Evolutionary conservation across 108 stramenopile genomes (phyloP), one percentile per base, ranked within the genome.

Genomic region (Skeletonema marinoi): DNA sequence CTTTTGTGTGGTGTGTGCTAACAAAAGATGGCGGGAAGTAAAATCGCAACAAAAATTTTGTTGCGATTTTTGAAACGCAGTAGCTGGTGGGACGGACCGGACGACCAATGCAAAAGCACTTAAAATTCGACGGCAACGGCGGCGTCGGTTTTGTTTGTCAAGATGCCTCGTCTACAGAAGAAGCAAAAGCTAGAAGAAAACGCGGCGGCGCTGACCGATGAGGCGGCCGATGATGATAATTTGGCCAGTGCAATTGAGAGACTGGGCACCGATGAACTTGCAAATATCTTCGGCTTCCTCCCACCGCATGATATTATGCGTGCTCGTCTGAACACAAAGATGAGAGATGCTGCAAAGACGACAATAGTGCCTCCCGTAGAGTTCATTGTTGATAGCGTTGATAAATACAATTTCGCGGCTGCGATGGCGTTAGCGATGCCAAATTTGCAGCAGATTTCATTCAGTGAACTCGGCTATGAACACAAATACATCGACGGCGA

Each of bases 191-290:
- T n/a, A n/a, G n/a, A n/a, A n/a, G n/a, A n/a, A n/a, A n/a, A n/a
- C n/a, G n/a, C n/a, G n/a, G n/a, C n/a, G n/a, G n/a, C n/a, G n/a
- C n/a, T n/a, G n/a, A n/a, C n/a, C n/a, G n/a, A 25, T 25, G 25
- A 25, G 25, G 25, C 25, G 25, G 25, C 25, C 25, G 25, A 0
- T 25, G 25, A 25, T 25, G 25, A 25, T 25, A 25, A 25, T 25
- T 25, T 25, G 25, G 0, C 25, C 25, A 25, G 25, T 25, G 25
- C 25, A 25, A 25, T 25, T 25, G 14, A 48, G n/a, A n/a, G 12
- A 11, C 46, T 48, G 13, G 12, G 69, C 69, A 25, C n/a, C 38
- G 69, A 70, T 30, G 69, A 60, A 17, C 31, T 70, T 19, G 21
- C n/a, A 0, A 0, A 0, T 10, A 70, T 70, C 14, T 42, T 70